Evolutionary conservation across 208 protist species (phyloP).

Genomic region (Acanthamoeba sp.): DNA sequence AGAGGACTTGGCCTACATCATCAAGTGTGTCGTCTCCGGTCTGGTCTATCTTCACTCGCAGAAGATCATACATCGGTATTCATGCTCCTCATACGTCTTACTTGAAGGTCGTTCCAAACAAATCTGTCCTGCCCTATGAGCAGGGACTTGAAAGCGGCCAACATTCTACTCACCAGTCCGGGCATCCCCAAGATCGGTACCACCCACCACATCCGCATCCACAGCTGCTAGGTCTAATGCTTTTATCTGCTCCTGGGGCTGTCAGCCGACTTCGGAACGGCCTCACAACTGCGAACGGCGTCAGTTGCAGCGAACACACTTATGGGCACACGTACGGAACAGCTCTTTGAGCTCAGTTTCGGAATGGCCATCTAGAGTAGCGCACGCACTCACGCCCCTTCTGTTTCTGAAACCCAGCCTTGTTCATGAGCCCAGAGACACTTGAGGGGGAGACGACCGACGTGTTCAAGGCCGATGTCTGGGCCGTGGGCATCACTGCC

Average conservation of each 20-base stretch:
- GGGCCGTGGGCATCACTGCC: constrained; percentile 61
- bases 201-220: not conserved
- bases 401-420: not conserved
- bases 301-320: not conserved
- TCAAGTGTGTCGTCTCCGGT: not conserved
- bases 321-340: not conserved
- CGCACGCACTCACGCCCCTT: not conserved
- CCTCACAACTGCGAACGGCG: not conserved
- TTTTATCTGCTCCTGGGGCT: no score
- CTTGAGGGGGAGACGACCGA: constrained; percentile 56
- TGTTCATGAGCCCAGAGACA: constrained; percentile 73
- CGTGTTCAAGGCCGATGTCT: constrained; percentile 49
- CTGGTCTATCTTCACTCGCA: not conserved
- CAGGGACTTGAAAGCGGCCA: not conserved
- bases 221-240: not conserved
- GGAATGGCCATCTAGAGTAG: not conserved
- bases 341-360: no score
- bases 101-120: no score
- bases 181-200: not conserved
- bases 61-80: constrained; percentile 15
- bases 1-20: not conserved
- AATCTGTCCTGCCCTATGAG: not conserved
- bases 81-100: no score
- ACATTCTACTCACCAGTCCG: not conserved
- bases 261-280: not conserved